These are phyloP conservation scores for Musa itinerans DNA, from an alignment of 176 grass and related monocot genomes.

Conservation along the genomic window DNA sequence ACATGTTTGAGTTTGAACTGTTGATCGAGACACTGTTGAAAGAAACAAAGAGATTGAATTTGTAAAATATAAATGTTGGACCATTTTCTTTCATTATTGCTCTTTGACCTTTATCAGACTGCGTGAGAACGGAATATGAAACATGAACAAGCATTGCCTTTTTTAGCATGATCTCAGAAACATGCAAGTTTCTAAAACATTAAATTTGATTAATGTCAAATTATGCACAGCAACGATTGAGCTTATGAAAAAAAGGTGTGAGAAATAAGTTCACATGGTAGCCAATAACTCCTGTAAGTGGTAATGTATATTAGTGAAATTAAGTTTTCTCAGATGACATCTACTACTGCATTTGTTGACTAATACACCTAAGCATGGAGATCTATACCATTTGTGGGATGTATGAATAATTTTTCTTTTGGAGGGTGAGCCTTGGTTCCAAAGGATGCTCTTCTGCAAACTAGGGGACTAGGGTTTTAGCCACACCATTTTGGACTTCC, in stretches of 20 bases:
- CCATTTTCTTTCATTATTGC: slow-evolving; percentile 7
- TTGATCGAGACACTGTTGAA: slow-evolving; percentile 78
- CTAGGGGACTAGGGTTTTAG: background rate
- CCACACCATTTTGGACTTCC: background rate
- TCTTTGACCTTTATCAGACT: slow-evolving; percentile 1
- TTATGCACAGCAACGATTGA: too few relatives aligned
- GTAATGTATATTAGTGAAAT: too few relatives aligned
- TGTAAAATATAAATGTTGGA: slow-evolving; percentile 11
- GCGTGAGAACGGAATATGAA: background rate
- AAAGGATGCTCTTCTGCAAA: background rate
- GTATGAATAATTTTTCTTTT: background rate
- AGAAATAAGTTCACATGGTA: too few relatives aligned
- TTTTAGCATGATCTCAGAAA: background rate
- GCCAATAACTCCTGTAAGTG: too few relatives aligned
- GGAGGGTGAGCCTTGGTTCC: background rate
- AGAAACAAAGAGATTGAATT: background rate
- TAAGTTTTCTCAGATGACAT: too few relatives aligned
- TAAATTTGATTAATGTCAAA: background rate
- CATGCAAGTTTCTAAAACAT: background rate
- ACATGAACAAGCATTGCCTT: background rate
- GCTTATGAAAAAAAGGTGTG: too few relatives aligned
- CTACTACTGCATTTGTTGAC: too few relatives aligned
- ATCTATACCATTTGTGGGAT: too few relatives aligned
- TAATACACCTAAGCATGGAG: too few relatives aligned
- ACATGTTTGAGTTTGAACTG: slow-evolving; percentile 71